Evolutionary conservation across 305 asterid species (phyloP).

Genomic region (Petunia hybrid): DNA sequence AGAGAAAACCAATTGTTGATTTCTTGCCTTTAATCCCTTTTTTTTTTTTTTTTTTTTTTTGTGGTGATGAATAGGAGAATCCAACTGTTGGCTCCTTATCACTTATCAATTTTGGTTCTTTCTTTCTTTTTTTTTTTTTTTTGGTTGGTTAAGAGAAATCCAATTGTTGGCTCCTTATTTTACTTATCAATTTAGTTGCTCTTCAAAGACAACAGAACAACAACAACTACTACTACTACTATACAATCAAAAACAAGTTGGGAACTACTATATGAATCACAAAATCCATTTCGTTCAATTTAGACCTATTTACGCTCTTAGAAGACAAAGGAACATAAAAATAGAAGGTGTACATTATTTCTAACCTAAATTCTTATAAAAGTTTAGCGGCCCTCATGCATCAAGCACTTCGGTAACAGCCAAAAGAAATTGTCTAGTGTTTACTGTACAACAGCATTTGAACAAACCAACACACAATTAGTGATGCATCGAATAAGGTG

Average conservation of each 20-base stretch:
- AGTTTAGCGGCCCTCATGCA: not conserved
- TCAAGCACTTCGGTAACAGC: not conserved
- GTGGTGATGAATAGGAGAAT: not conserved
- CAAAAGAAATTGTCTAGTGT: constrained; percentile 19
- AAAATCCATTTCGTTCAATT: not conserved
- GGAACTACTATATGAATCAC: not conserved
- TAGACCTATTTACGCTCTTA: not conserved
- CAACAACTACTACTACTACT: not conserved
- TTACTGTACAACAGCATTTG: not conserved
- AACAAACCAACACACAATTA: not conserved
- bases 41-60: not conserved
- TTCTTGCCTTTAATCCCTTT: not conserved
- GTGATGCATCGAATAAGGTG: not conserved
- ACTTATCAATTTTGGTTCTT: too few relatives aligned
- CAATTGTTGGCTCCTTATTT: not conserved
- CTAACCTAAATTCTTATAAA: not conserved
- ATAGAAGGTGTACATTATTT: not conserved
- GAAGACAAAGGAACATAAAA: not conserved
- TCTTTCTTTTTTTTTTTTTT: not conserved
- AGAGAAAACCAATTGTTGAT: not conserved
- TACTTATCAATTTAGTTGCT: not conserved
- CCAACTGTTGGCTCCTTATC: not conserved
- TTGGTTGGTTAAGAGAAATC: not conserved
- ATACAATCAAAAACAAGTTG: constrained; percentile 17
- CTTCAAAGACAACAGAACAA: not conserved